Conservation (phyloP, 805 yeast genomes). For the Teunomyces tritomae region DNA sequence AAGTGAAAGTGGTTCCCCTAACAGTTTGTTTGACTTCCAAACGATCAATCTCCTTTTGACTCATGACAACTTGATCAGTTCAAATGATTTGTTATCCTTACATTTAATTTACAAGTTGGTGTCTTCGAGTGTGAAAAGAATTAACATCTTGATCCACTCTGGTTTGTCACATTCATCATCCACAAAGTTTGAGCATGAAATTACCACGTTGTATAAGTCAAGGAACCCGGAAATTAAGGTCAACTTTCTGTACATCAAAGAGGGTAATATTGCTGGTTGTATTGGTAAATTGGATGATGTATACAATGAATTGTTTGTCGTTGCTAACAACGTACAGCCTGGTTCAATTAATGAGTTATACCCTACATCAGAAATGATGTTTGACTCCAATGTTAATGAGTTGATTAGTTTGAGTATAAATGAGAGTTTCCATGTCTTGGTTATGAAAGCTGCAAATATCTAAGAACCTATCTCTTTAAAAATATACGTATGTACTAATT, state of each 20-base stretch:
- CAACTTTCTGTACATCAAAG: conserved; percentile 15
- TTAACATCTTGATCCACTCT: conserved; percentile 20
- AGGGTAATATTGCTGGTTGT: conserved; percentile 13
- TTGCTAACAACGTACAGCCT: conserved; percentile 19
- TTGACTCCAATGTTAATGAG: conserved; percentile 20
- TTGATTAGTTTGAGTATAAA: conserved; percentile 20
- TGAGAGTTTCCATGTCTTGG: conserved; percentile 25
- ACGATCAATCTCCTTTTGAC: conserved; percentile 26
- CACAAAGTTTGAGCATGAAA: conserved; percentile 11
- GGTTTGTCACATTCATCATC: conserved; percentile 7
- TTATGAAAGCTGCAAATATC: conserved; percentile 11
- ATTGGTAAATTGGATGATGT: conserved; percentile 12
- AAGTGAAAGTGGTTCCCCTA: conserved; percentile 5
- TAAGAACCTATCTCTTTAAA: neutral
- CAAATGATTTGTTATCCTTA: conserved; percentile 33
- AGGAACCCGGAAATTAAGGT: conserved; percentile 12
- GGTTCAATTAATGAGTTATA: neutral
- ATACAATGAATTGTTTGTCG: conserved; percentile 21
- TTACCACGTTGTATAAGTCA: conserved; percentile 5
- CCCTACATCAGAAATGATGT: conserved; percentile 10
- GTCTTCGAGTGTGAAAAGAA: conserved; percentile 7
- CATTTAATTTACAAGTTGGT: conserved; percentile 24
- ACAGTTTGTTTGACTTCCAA: conserved; percentile 12
- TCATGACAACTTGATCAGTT: conserved; percentile 31
- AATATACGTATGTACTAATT: neutral